Evolutionary conservation across 163 green algal genomes (phyloP).

Genomic region (Chlamydomonas reinhardtii): DNA sequence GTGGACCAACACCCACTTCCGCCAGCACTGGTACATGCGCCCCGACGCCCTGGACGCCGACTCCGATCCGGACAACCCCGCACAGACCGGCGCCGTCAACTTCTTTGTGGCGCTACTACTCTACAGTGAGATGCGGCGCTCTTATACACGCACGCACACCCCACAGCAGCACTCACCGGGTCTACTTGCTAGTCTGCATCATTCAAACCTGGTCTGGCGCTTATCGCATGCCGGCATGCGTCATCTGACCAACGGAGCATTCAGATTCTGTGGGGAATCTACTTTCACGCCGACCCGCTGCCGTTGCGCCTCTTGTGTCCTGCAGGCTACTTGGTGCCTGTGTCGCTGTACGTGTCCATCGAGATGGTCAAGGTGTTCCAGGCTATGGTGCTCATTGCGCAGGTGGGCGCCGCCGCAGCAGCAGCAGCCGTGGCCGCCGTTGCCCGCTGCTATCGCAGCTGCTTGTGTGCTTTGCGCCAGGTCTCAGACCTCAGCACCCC

Average conservation of each 20-base stretch:
- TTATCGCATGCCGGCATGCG: no score
- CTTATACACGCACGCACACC: no score
- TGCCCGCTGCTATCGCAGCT: no score
- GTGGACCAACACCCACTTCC: conserved; percentile 65
- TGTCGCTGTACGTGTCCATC: conserved; percentile 94
- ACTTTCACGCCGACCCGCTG: no score
- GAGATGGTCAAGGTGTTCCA: conserved; percentile 94
- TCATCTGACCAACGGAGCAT: no score
- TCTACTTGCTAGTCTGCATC: no score
- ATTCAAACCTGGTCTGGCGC: no score
- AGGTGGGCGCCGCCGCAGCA: conserved; percentile 27
- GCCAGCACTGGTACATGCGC: conserved; percentile 81
- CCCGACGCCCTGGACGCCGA: conserved; percentile 13
- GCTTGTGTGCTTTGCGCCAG: no score
- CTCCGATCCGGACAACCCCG: neutral
- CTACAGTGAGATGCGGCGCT: conserved; percentile 40
- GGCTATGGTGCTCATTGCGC: conserved; percentile 80
- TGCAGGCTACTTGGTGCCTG: conserved; percentile 93
- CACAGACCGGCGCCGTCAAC: conserved; percentile 10
- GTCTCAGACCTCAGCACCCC: no score
- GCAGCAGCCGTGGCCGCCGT: no score
- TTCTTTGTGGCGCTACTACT: conserved; percentile 35
- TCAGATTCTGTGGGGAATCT: no score
- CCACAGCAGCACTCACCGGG: neutral
- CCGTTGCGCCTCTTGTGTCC: no score